phyloP scores from a whole-genome alignment of 176 grass and related monocot genomes.

The Typha latifolia region DNA sequence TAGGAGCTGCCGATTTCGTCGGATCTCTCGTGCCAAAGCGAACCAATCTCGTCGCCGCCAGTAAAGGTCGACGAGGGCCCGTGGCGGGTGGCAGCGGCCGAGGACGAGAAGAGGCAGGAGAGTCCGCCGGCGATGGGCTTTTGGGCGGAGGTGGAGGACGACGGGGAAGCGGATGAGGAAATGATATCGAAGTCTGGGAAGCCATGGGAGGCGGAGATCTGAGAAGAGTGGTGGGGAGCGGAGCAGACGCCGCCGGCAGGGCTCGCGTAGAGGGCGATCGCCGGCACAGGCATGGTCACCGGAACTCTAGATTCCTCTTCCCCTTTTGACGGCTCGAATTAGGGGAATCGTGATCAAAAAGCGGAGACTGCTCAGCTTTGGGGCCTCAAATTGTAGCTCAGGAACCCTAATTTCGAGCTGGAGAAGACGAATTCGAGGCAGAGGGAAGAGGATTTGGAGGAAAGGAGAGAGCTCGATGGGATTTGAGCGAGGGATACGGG shows the following conservation, averaged over 20 bases:
- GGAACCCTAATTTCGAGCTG: not conserved
- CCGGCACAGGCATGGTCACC: constrained; percentile 52
- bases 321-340: not conserved
- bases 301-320: not conserved
- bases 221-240: constrained; percentile 13
- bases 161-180: constrained; percentile 27
- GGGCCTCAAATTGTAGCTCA: not conserved
- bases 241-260: constrained; percentile 27
- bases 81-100: constrained; percentile 27
- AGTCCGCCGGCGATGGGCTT: constrained; percentile 41
- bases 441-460: not conserved
- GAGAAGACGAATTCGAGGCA: not conserved
- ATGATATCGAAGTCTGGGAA: constrained; percentile 31
- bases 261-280: constrained; percentile 57
- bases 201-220: constrained; percentile 20
- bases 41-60: constrained; percentile 26
- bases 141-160: constrained; percentile 21
- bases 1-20: constrained; percentile 26
- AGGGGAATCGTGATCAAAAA: not conserved
- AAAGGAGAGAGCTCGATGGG: not conserved
- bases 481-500: no score
- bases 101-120: constrained; percentile 75
- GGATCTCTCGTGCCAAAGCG: constrained; percentile 57
- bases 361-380: not conserved
- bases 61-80: not conserved